Base-by-base conservation (phyloP, 805 yeast species). In the Yamadazyma paraphyllophila region DNA sequence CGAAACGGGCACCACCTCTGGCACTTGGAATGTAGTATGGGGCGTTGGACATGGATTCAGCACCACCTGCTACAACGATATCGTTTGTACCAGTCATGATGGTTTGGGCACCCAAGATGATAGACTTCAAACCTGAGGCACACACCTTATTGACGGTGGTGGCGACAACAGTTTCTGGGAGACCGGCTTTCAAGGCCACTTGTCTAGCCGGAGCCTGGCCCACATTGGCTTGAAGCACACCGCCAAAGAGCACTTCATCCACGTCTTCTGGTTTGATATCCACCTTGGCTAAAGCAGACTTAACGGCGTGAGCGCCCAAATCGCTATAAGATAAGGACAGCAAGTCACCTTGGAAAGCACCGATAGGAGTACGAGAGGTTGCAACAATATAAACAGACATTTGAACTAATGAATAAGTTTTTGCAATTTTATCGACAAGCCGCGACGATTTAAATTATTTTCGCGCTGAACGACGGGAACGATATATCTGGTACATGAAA, bases 151-250 rank as follows among this genome's bases (percentile, higher is more conserved):
- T 94, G 55, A 92, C 78, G 33, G 97, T 86, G 44, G 97, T 80
- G 48, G 97, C 96, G 39, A 89, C 85, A 44, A 88, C 82, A 50
- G 80, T 73, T 54, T 85, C 82, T 41, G 88, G 81, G 43, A 94
- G 77, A 12, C 98, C 98, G 14, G 98, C 85, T 60, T 83, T 85
- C 54, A 92, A 61, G 12, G 96, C 97, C 46, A 92, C 98, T 73
- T 92, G 99, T 71, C 98, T 85, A 30, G 99, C 99, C 36, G 99
- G 98, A 48, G 92, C 90, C 73, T 92, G 99, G 51, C 99, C 98
- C 49, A 88, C 83, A 60, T 88, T 88, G 52, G 97, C 98, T 61
- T 87, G 88, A 60, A 89, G 69, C 41, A 90, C 99, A 60, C 89
- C 87, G 60, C 99, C 99, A 65, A 90, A 90, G 60, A 86, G 78